Evolutionary conservation across 176 grass and related monocot species (phyloP).

Genomic region (Raddia distichophylla): DNA sequence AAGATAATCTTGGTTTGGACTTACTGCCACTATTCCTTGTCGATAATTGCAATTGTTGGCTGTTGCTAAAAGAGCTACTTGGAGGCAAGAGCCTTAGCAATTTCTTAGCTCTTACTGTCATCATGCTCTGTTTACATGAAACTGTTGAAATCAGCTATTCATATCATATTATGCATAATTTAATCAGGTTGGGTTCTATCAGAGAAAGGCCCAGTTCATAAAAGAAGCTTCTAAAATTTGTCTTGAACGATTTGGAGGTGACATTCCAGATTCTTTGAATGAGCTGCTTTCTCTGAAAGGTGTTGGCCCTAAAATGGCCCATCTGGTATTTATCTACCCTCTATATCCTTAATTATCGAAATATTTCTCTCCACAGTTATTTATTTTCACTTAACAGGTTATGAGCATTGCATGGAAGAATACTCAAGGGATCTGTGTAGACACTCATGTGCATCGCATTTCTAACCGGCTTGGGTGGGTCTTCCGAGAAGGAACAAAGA

Average conservation of each 20-base stretch:
- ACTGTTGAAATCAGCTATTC: neutral
- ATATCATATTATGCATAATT: slow-evolving; percentile 17
- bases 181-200: slow-evolving; percentile 91
- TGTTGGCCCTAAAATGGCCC: slow-evolving; percentile 97
- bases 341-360: slow-evolving; percentile 3
- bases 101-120: neutral
- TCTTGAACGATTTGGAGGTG: slow-evolving; percentile 80
- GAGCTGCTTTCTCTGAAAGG: slow-evolving; percentile 84
- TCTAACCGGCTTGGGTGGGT: slow-evolving; percentile 97
- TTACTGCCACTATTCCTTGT: neutral
- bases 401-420: slow-evolving; percentile 98
- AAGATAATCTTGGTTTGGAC: slow-evolving; percentile 20
- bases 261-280: slow-evolving; percentile 75
- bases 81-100: neutral
- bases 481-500: slow-evolving; percentile 65
- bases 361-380: neutral
- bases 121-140: neutral
- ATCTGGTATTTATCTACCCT: slow-evolving; percentile 62
- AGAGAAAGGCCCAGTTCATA: slow-evolving; percentile 77
- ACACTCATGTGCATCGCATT: slow-evolving; percentile 99
- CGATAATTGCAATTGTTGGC: slow-evolving; percentile 4
- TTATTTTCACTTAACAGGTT: slow-evolving; percentile 53
- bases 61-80: slow-evolving; percentile 9
- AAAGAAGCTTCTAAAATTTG: slow-evolving; percentile 86
- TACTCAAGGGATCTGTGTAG: slow-evolving; percentile 96